Evolutionary conservation across 2,329 filamentous ascomycete genomes (phyloP).

Genomic region (Mycosphaerella arachidis): DNA sequence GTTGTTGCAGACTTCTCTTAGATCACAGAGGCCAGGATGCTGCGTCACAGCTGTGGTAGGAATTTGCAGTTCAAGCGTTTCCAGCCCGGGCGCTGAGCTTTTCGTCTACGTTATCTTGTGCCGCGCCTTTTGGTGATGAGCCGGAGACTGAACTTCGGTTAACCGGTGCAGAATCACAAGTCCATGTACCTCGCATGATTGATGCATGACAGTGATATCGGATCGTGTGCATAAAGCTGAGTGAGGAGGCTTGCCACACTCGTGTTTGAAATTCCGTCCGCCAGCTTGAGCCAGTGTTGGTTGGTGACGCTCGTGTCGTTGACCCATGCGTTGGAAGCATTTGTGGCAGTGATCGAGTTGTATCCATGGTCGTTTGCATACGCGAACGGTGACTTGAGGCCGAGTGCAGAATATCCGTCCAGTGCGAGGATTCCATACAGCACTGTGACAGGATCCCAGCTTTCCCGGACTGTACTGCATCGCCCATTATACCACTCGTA

Average conservation of each 20-base stretch:
- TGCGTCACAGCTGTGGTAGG: too few relatives aligned
- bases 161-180: not conserved
- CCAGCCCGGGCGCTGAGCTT: too few relatives aligned
- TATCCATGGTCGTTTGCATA: conserved; percentile 14
- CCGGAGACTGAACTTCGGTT: too few relatives aligned
- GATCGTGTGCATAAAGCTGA: conserved; percentile 6
- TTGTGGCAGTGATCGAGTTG: conserved; percentile 8
- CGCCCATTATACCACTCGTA: conserved; percentile 18
- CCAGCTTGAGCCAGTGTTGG: conserved; percentile 18
- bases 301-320: conserved; percentile 20
- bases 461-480: conserved; percentile 8
- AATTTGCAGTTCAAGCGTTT: too few relatives aligned
- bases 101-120: too few relatives aligned
- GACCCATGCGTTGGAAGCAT: conserved; percentile 16
- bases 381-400: conserved; percentile 4
- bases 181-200: not conserved
- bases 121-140: too few relatives aligned
- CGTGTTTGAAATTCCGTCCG: conserved; percentile 10
- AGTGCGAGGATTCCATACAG: conserved; percentile 12
- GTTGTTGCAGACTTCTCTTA: too few relatives aligned
- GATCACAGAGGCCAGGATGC: too few relatives aligned
- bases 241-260: conserved; percentile 15
- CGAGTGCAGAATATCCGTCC: conserved; percentile 1
- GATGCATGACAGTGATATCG: not conserved
- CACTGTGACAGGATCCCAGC: conserved; percentile 15